Evolutionary conservation across 2,329 filamentous ascomycete genomes (phyloP).

Genomic region (Dichotomopilus funicola): DNA sequence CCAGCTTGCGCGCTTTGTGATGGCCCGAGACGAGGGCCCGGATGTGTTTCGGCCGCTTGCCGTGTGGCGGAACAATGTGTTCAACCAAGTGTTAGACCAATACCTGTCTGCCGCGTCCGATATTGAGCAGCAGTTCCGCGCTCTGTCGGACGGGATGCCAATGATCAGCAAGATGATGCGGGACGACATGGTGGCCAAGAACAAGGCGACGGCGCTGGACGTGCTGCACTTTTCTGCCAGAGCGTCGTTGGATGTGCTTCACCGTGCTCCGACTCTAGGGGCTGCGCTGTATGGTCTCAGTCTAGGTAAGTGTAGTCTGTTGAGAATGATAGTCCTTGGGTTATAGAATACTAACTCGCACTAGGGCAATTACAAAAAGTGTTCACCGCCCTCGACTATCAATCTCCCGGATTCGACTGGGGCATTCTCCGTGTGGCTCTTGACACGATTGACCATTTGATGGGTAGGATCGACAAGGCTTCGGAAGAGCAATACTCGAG

Average conservation of each 20-base stretch:
- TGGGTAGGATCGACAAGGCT: slow-evolving; percentile 38
- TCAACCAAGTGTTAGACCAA: slow-evolving; percentile 51
- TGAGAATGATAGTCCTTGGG: not conserved
- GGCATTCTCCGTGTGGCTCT: slow-evolving; percentile 39
- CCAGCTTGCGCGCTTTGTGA: slow-evolving; percentile 53
- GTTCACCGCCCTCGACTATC: slow-evolving; percentile 42
- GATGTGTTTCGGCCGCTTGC: slow-evolving; percentile 44
- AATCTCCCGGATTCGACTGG: slow-evolving; percentile 42
- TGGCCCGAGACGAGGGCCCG: slow-evolving; percentile 38
- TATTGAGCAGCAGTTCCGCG: slow-evolving; percentile 49
- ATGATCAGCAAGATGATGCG: slow-evolving; percentile 40
- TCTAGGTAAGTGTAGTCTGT: slow-evolving; percentile 28
- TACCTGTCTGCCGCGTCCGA: slow-evolving; percentile 50
- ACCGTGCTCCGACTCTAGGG: slow-evolving; percentile 38
- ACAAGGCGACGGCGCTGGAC: slow-evolving; percentile 48
- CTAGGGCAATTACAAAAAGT: slow-evolving; percentile 44
- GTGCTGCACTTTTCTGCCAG: slow-evolving; percentile 43
- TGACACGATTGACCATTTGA: slow-evolving; percentile 42
- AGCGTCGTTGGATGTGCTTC: slow-evolving; percentile 47
- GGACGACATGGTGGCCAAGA: slow-evolving; percentile 44
- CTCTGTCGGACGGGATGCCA: slow-evolving; percentile 40
- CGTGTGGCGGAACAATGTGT: slow-evolving; percentile 52
- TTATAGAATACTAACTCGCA: slow-evolving; percentile 13
- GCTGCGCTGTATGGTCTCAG: slow-evolving; percentile 45
- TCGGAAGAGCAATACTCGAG: slow-evolving; percentile 36